Conservation (phyloP, 208 protist genomes). For the Porcisia deanei region DNA sequence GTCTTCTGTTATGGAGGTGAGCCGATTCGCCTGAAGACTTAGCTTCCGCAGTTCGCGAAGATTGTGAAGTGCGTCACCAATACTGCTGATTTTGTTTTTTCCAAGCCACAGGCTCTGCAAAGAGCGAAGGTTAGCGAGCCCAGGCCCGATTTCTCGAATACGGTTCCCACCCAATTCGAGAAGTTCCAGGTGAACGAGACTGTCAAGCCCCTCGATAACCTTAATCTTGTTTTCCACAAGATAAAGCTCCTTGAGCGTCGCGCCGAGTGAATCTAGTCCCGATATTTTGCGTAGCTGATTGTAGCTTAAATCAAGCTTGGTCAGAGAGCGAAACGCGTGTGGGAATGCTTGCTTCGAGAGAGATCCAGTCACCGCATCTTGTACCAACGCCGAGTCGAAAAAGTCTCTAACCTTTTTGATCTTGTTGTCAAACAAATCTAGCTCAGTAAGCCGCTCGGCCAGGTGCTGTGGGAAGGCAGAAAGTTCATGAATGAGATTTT, state of each 20-base stretch:
- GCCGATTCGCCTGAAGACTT: slow-evolving; percentile 89
- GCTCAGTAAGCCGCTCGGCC: slow-evolving; percentile 53
- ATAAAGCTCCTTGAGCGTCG: slow-evolving; percentile 87
- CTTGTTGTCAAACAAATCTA: slow-evolving; percentile 95
- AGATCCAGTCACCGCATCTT: slow-evolving; percentile 5
- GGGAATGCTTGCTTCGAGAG: slow-evolving; percentile 31
- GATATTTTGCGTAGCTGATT: slow-evolving; percentile 84
- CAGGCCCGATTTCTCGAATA: slow-evolving; percentile 77
- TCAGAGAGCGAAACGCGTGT: slow-evolving; percentile 52
- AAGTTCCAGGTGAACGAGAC: slow-evolving; percentile 76
- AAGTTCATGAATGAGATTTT: slow-evolving; percentile 91
- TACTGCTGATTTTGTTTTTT: slow-evolving; percentile 89
- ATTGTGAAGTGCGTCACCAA: slow-evolving; percentile 62
- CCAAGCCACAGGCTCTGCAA: slow-evolving; percentile 89
- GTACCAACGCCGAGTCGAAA: slow-evolving; percentile 43
- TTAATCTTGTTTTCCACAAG: slow-evolving; percentile 94
- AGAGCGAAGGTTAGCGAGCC: slow-evolving; percentile 59
- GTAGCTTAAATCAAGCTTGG: slow-evolving; percentile 90
- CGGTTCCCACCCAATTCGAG: slow-evolving; percentile 91
- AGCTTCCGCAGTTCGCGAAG: slow-evolving; percentile 61
- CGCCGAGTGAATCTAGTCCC: slow-evolving; percentile 67
- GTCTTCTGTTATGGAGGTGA: slow-evolving; percentile 64
- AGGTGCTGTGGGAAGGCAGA: slow-evolving; percentile 70
- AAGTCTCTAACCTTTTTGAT: slow-evolving; percentile 81
- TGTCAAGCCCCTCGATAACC: slow-evolving; percentile 78